Base-by-base conservation (phyloP, 331 rosid species). In the Prunus yedoensis region DNA sequence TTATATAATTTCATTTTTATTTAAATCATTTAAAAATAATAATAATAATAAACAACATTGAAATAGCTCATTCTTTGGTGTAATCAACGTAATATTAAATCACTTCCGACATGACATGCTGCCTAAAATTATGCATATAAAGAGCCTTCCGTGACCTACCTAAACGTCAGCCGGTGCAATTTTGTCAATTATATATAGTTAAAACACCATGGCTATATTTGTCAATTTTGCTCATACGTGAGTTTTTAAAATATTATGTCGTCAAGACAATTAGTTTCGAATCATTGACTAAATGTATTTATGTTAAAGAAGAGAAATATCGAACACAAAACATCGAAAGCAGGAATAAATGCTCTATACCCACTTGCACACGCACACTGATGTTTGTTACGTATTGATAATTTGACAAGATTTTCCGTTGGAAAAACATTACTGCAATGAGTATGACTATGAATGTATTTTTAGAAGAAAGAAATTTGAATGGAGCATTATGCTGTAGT, bases 41-140 rank as follows among this genome's bases (percentile, higher is more conserved):
- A 3, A 56, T 8, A 3, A 2, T 23, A 64, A 50, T 11, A 32
- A 47, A 43, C 35, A 59, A 6, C 61, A 65, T 27, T n/a, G 53
- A 17, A 50, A 51, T n/a, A 35, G 49, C 25, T 76, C 32, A 66
- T 51, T 59, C 68, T 59, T 53, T 71, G 62, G 72, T 81, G 30
- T 77, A 65, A 58, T 38, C 45, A 30, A 50, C 28, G 27, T 73
- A 25, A 38, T 71, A 73, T 72, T 54, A 67, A 77, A 67, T 66
- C 70, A 63, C 68, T 59, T 54, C 14, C 57, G 83, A 77, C 79
- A 68, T 74, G 90, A 87, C 80, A 57, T 82, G 72, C 64, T 62
- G 82, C 82, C 80, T 57, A 63, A 50, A 67, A 62, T 77, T 74
- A 68, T 74, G 65, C 69, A 74, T 51, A 68, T 35, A 74, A 58